Evolutionary conservation across 768 basidiomycete genomes (phyloP), one percentile per base, ranked within the genome.

Genomic region (Lactarius tabidus): DNA sequence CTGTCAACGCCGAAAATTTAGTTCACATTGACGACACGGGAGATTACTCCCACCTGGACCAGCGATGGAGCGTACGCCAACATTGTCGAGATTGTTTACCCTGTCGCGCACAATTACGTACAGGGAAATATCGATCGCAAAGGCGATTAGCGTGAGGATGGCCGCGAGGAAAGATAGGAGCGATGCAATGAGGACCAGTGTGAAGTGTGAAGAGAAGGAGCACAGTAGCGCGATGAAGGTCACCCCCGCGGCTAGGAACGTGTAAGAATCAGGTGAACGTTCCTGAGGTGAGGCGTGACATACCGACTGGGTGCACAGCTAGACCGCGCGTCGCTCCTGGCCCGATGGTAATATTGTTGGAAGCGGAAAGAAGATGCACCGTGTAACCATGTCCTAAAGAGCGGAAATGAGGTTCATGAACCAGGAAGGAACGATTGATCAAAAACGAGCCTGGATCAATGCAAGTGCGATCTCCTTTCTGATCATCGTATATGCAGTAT

Each of bases 41-140:
- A n/a, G 33, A 1, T 45, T 76, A 9, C 17, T 15, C 81, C 66
- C 69, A 91, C 90, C 91, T 66, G 85, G 85, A 6, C 80, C 87
- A 23, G 88, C 80, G 63, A 78, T 77, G 15, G 89, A 88, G 52
- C 72, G 77, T 3, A 76, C 75, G n/a, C 70, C 67, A 28, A 81
- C 73, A 60, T 78, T 74, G 51, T 75, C 70, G 14, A 91, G 78
- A 62, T 83, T 79, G 52, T 75, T 75, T 70, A 89, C 79, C 68
- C 86, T 78, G 59, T 86, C 79, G 71, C 82, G 85, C 59, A 87
- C 80, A 63, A 80, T 84, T 3, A 79, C 85, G 70, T 78, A 88
- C 35, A 93, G 82, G 17, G 89, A 87, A 65, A 92, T 87, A 73
- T 93, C 90, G 73, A 89, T 84, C 48, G 83, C 82, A 71, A 93